Evolutionary conservation across 2,329 filamentous ascomycete genomes (phyloP).

Genomic region (Didymella pinodella): DNA sequence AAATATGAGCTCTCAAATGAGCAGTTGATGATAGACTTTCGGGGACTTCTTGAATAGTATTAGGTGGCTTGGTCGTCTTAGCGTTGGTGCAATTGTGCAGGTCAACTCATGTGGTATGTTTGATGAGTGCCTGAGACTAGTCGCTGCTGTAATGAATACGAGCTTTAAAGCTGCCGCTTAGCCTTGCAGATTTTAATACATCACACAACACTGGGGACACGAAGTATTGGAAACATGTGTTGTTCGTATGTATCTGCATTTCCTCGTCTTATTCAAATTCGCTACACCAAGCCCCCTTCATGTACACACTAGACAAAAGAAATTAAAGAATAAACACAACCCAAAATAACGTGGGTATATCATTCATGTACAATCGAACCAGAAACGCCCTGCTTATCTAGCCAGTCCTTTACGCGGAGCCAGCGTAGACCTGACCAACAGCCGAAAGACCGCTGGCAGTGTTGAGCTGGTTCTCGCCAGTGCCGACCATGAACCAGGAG

Average conservation of each 20-base stretch:
- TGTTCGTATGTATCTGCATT: conserved; percentile 8
- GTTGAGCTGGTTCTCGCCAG: conserved; percentile 43
- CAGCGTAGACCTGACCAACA: conserved; percentile 41
- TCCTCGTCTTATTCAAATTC: conserved; percentile 8
- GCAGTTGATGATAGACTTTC: neutral
- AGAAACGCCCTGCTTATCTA: conserved; percentile 13
- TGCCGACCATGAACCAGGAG: conserved; percentile 50
- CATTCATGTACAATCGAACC: conserved; percentile 18
- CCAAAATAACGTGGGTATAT: conserved; percentile 19
- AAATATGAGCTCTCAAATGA: neutral
- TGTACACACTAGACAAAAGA: conserved; percentile 18
- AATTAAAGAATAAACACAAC: conserved; percentile 22
- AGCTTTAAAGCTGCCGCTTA: neutral
- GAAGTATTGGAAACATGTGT: neutral
- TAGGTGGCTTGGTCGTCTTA: conserved; percentile 4
- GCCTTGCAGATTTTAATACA: neutral
- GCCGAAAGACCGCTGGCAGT: conserved; percentile 26
- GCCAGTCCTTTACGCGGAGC: conserved; percentile 18
- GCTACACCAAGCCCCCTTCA: conserved; percentile 19
- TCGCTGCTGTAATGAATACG: conserved; percentile 2
- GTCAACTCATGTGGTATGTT: conserved; percentile 6
- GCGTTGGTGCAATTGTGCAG: conserved; percentile 6
- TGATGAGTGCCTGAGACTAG: conserved; percentile 13
- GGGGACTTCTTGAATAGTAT: neutral
- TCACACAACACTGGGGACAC: conserved; percentile 2